Evolutionary conservation across 768 basidiomycete genomes (phyloP).

Genomic region (Tremella fuciformis): DNA sequence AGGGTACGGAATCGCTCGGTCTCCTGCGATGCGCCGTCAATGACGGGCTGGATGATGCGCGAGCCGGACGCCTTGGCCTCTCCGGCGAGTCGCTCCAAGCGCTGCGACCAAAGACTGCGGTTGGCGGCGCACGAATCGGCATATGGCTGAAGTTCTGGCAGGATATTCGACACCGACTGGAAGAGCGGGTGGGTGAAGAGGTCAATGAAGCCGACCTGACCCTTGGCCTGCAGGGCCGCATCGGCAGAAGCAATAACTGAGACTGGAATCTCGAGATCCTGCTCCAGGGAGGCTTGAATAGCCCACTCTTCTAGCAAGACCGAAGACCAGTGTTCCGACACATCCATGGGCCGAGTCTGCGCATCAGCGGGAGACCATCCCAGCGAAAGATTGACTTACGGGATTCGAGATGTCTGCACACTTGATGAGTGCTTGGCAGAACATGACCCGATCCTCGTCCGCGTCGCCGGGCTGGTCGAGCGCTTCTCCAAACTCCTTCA

Average conservation of each 20-base stretch:
- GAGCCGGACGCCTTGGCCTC: constrained; percentile 44
- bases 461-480: constrained; percentile 40
- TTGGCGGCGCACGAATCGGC: constrained; percentile 68
- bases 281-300: constrained; percentile 81
- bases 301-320: constrained; percentile 88
- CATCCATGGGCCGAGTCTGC: constrained; percentile 86
- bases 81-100: constrained; percentile 43
- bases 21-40: constrained; percentile 53
- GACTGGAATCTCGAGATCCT: constrained; percentile 67
- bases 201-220: constrained; percentile 85
- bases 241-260: constrained; percentile 61
- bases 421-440: constrained; percentile 90
- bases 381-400: constrained; percentile 57
- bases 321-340: constrained; percentile 87
- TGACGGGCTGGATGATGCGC: constrained; percentile 31
- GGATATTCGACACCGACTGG: constrained; percentile 65
- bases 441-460: constrained; percentile 60
- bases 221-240: constrained; percentile 65
- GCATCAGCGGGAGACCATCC: constrained; percentile 4
- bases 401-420: constrained; percentile 99
- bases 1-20: constrained; percentile 56
- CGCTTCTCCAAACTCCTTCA: constrained; percentile 55
- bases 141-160: constrained; percentile 76
- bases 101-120: constrained; percentile 65
- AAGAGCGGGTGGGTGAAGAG: constrained; percentile 80